Percentiles rank a stretch among this genome's conserved stretches.
Conservation (phyloP, 768 basidiomycete species). For the Psilocybe subaeruginosa region DNA sequence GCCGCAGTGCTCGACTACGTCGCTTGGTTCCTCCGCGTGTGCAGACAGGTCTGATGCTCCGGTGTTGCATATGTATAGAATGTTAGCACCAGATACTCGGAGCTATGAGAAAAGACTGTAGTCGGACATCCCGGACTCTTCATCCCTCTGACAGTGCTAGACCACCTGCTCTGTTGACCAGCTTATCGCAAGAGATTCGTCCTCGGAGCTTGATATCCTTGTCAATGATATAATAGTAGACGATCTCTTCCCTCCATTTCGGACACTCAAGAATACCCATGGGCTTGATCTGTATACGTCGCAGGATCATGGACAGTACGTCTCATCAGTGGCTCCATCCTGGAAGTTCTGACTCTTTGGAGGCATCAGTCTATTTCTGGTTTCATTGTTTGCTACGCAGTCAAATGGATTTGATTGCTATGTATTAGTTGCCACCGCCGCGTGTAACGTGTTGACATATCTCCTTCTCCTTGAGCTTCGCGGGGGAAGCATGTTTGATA, state of each 20-base stretch:
- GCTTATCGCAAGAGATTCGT: constrained; percentile 1
- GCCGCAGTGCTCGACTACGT: background rate
- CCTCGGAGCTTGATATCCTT: constrained; percentile 7
- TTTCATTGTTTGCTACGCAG: background rate
- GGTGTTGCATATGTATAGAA: background rate
- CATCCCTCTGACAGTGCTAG: background rate
- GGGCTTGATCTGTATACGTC: constrained; percentile 3
- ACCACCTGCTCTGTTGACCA: constrained; percentile 4
- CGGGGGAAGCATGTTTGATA: constrained; percentile 5
- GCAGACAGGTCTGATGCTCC: background rate
- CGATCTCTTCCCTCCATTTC: constrained; percentile 1
- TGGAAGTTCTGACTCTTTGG: constrained; percentile 8
- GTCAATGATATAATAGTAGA: constrained; percentile 1
- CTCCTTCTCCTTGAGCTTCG: constrained; percentile 8
- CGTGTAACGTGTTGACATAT: background rate
- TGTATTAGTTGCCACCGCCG: constrained; percentile 14
- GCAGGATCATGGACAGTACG: background rate
- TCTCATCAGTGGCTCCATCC: constrained; percentile 1
- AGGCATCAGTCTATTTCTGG: constrained; percentile 11
- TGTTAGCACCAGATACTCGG: background rate
- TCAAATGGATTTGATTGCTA: constrained; percentile 1
- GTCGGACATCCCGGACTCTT: background rate
- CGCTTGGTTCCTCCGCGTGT: background rate
- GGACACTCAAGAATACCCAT: constrained; percentile 3
- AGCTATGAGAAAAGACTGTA: background rate